These are phyloP conservation scores for Pinus tabuliformis DNA, from an alignment of 75 land plant species.

Conservation along the genomic window DNA sequence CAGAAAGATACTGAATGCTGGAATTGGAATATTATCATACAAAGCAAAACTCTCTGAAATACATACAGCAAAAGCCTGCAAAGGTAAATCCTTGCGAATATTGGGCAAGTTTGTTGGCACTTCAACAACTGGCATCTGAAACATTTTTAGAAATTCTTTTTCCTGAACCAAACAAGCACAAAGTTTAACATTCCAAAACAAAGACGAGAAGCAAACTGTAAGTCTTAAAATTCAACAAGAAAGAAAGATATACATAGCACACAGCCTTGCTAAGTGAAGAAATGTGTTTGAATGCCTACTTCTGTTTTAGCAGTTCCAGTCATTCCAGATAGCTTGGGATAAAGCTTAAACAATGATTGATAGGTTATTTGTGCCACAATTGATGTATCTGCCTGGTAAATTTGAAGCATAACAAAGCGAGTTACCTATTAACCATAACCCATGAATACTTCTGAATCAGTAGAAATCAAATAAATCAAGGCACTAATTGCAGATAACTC, in stretches of 20 bases:
- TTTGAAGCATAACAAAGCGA: neutral
- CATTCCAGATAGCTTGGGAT: constrained; percentile 98
- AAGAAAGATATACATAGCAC: neutral
- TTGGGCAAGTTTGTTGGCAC: constrained; percentile 98
- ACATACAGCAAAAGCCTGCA: constrained; percentile 91
- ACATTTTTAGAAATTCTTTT: constrained; percentile 91
- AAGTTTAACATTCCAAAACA: neutral
- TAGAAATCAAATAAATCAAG: constrained; percentile 6
- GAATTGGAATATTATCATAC: no score
- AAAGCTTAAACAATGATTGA: constrained; percentile 93
- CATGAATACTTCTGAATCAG: neutral
- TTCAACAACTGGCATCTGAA: constrained; percentile 96
- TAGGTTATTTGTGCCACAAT: constrained; percentile 97
- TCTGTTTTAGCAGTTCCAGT: constrained; percentile 99
- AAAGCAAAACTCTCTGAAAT: neutral
- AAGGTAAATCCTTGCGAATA: constrained; percentile 89
- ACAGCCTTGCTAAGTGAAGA: neutral
- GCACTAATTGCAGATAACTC: neutral
- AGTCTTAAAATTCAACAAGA: neutral
- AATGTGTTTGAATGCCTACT: constrained; percentile 28
- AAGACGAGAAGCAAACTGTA: neutral
- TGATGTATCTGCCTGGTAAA: constrained; percentile 83
- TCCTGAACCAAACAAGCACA: constrained; percentile 47
- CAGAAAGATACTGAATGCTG: neutral
- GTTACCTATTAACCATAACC: neutral